phyloP scores from a whole-genome alignment of 345 rosid species.

The Gossypium turneri region DNA sequence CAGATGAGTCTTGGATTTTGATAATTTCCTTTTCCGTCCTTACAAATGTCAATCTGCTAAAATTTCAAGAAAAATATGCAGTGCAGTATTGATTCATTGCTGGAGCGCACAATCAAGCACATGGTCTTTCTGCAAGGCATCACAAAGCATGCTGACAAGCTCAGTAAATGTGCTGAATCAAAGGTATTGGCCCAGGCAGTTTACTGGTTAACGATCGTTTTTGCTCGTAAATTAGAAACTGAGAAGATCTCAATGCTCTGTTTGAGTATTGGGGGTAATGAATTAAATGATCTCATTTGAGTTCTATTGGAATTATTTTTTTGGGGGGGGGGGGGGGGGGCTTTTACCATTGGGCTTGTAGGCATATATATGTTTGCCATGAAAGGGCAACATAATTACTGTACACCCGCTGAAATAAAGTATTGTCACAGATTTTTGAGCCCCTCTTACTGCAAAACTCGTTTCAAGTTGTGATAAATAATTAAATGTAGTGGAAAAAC shows the following conservation, averaged over 20 bases:
- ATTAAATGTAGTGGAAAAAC: neutral
- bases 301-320: neutral
- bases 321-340: neutral
- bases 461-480: conserved; percentile 3
- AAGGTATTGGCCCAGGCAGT: conserved; percentile 42
- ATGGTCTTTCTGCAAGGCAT: conserved; percentile 81
- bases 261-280: neutral
- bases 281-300: conserved; percentile 8
- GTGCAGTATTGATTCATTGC: conserved; percentile 97
- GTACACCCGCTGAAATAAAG: neutral
- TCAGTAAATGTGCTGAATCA: conserved; percentile 59
- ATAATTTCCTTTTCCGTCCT: conserved; percentile 5
- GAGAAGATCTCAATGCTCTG: conserved; percentile 1
- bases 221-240: conserved; percentile 7
- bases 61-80: conserved; percentile 36
- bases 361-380: neutral
- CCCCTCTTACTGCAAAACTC: neutral
- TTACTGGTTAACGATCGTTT: neutral
- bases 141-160: conserved; percentile 84
- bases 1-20: neutral
- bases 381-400: conserved; percentile 3
- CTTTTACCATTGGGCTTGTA: neutral
- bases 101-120: conserved; percentile 93
- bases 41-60: conserved; percentile 23
- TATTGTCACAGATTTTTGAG: neutral